Conservation (phyloP, 352 stramenopile genomes). For the Blastocystis sp. region DNA sequence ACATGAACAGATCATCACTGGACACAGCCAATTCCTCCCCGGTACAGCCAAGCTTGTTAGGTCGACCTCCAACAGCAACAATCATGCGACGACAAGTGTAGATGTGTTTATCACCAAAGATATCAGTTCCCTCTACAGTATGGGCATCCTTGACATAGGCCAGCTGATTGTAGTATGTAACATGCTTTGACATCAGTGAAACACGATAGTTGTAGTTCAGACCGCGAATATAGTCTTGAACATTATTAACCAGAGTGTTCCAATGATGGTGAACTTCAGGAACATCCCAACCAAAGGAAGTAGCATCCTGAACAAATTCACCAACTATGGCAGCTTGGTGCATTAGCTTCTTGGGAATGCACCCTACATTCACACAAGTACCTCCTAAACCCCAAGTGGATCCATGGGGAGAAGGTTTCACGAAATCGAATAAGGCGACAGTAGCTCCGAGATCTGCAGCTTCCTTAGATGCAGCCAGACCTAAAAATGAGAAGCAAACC, state of each 20-base stretch:
- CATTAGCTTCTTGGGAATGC: slow-evolving; percentile 98
- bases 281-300: slow-evolving; percentile 77
- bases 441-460: slow-evolving; percentile 82
- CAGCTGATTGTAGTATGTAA: slow-evolving; percentile 84
- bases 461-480: slow-evolving; percentile 87
- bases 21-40: slow-evolving; percentile 86
- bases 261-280: slow-evolving; percentile 73
- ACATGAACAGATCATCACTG: slow-evolving; percentile 68
- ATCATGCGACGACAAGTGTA: slow-evolving; percentile 85
- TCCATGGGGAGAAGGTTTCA: slow-evolving; percentile 78
- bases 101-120: slow-evolving; percentile 71
- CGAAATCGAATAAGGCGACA: slow-evolving; percentile 89
- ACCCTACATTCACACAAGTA: slow-evolving; percentile 97
- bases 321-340: slow-evolving; percentile 85
- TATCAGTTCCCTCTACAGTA: slow-evolving; percentile 81
- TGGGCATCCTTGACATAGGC: slow-evolving; percentile 79
- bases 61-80: slow-evolving; percentile 87
- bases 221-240: slow-evolving; percentile 91
- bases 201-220: slow-evolving; percentile 98
- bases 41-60: slow-evolving; percentile 77
- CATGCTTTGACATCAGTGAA: slow-evolving; percentile 84
- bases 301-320: slow-evolving; percentile 77
- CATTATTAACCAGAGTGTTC: slow-evolving; percentile 80
- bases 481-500: slow-evolving; percentile 55
- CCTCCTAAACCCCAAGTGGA: slow-evolving; percentile 83